These are phyloP conservation scores for Macrotyloma uniflorum DNA, from an alignment of 306 rosid species.

Conservation along the genomic window DNA sequence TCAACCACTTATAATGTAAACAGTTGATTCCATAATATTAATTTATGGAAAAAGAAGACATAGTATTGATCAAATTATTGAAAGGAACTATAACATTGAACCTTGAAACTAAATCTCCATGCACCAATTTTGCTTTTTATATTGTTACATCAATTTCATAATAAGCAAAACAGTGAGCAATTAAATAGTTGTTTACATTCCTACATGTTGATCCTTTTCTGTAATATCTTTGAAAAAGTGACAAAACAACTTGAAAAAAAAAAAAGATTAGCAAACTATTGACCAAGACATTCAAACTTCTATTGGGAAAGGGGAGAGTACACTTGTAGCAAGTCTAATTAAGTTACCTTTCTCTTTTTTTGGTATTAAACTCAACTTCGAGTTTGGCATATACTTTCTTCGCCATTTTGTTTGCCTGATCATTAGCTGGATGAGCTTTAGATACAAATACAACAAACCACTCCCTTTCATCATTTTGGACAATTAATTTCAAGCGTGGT, in stretches of 20 bases:
- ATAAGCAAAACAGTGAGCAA: slow-evolving; percentile 26
- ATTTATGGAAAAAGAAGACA: slow-evolving; percentile 11
- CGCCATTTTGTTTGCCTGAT: slow-evolving; percentile 81
- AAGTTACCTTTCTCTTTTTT: slow-evolving; percentile 91
- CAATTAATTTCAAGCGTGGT: slow-evolving; percentile 94
- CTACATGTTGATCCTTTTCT: not conserved
- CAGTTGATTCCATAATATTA: slow-evolving; percentile 30
- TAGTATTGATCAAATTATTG: not conserved
- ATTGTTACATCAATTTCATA: slow-evolving; percentile 15
- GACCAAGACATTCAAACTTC: not conserved
- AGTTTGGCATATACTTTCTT: slow-evolving; percentile 92
- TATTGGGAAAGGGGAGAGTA: slow-evolving; percentile 15
- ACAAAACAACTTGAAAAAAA: slow-evolving; percentile 30
- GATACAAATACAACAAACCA: slow-evolving; percentile 97
- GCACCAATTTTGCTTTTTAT: slow-evolving; percentile 28
- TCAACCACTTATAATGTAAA: slow-evolving; percentile 5
- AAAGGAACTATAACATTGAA: slow-evolving; percentile 20
- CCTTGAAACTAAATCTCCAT: slow-evolving; percentile 11
- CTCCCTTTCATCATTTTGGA: slow-evolving; percentile 97
- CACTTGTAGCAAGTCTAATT: slow-evolving; percentile 19
- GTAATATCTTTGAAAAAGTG: slow-evolving; percentile 13
- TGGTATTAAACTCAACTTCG: slow-evolving; percentile 93
- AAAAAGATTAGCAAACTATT: not conserved
- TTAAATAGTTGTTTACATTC: slow-evolving; percentile 27
- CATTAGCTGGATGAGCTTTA: slow-evolving; percentile 87